phyloP scores from a whole-genome alignment of 306 rosid species.

The Castanopsis chinensis region DNA sequence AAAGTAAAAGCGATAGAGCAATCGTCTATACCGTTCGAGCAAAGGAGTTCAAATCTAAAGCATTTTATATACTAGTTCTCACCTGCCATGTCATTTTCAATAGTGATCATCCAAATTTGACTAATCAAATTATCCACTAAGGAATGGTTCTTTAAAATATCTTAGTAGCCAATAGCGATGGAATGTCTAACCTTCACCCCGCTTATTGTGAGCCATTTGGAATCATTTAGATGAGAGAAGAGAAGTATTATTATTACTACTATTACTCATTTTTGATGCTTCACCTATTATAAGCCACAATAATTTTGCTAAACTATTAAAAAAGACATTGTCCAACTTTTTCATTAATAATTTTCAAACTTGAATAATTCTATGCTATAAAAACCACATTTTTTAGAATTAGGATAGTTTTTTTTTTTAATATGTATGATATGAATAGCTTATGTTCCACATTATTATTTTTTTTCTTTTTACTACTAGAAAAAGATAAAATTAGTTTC shows the following conservation, averaged over 20 bases:
- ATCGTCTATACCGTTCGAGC: slow-evolving; percentile 16
- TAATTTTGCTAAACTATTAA: too few relatives aligned
- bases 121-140: background rate
- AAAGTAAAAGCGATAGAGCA: slow-evolving; percentile 15
- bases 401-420: background rate
- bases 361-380: too few relatives aligned
- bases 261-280: background rate
- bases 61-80: slow-evolving; percentile 5
- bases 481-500: too few relatives aligned
- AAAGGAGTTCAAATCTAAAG: slow-evolving; percentile 7
- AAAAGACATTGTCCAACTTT: too few relatives aligned
- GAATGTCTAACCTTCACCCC: background rate
- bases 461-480: too few relatives aligned
- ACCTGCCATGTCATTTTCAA: slow-evolving; percentile 20
- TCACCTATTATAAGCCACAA: background rate
- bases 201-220: background rate
- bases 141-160: slow-evolving; percentile 10
- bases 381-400: background rate
- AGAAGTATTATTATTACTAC: too few relatives aligned
- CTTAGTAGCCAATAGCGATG: background rate
- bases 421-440: too few relatives aligned
- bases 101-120: slow-evolving; percentile 18
- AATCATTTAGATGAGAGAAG: background rate
- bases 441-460: too few relatives aligned
- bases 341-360: too few relatives aligned